These are phyloP conservation scores for Amanita exitialis DNA, from an alignment of 768 basidiomycete species.

Conservation along the genomic window DNA sequence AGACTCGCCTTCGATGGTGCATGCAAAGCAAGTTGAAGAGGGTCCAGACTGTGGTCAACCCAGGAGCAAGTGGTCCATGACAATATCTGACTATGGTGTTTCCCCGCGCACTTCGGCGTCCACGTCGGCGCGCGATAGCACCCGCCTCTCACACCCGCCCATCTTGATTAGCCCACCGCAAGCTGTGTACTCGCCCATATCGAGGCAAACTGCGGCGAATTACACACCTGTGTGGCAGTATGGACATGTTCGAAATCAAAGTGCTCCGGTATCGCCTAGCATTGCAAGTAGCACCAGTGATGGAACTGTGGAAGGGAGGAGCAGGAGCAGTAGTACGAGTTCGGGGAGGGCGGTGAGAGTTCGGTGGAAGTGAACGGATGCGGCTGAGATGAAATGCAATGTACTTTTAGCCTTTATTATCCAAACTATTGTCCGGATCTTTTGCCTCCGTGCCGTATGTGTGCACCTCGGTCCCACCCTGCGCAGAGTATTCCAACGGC, in stretches of 20 bases:
- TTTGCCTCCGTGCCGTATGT: too few relatives aligned
- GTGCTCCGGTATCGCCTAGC: conserved; percentile 1
- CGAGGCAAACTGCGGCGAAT: not conserved
- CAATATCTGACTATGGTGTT: conserved; percentile 3
- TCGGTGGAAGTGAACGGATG: not conserved
- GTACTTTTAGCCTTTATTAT: not conserved
- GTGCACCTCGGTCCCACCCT: too few relatives aligned
- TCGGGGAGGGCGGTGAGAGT: conserved; percentile 1
- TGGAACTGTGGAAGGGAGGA: conserved; percentile 1
- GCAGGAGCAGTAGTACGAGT: conserved; percentile 4
- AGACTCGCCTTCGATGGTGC: not conserved
- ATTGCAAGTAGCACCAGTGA: conserved; percentile 5
- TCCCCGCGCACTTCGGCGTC: conserved; percentile 1
- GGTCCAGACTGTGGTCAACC: not conserved
- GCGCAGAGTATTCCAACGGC: too few relatives aligned
- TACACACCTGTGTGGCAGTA: not conserved
- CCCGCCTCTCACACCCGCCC: not conserved
- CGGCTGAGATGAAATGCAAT: not conserved
- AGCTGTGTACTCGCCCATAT: not conserved
- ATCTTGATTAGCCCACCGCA: not conserved
- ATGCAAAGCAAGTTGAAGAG: not conserved
- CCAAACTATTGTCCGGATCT: too few relatives aligned
- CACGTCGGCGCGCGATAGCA: not conserved
- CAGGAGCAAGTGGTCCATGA: conserved; percentile 6
- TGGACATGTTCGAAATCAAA: conserved; percentile 1